phyloP scores from a whole-genome alignment of 768 basidiomycete species.

The Lactarius pseudohatsudake region DNA sequence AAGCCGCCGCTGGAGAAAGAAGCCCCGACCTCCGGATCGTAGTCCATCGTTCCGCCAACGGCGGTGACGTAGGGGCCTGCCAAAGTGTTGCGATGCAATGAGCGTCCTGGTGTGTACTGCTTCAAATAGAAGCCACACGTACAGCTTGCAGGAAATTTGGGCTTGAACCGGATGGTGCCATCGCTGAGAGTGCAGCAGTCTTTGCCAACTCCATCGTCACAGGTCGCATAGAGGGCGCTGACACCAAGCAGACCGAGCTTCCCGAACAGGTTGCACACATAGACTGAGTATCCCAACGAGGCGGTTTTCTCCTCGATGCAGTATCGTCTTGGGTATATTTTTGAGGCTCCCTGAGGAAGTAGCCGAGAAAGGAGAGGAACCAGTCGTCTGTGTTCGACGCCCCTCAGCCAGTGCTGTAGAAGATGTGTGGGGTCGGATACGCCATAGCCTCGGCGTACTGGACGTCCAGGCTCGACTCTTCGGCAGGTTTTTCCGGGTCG shows the following conservation, averaged over 20 bases:
- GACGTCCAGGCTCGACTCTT: neutral
- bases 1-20: no score
- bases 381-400: neutral
- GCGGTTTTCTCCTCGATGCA: fast-evolving
- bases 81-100: neutral
- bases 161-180: neutral
- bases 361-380: neutral
- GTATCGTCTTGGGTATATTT: neutral
- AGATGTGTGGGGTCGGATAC: neutral
- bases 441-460: neutral
- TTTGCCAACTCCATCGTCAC: neutral
- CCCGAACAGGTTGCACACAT: neutral
- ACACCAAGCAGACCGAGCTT: neutral
- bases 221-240: neutral
- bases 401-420: neutral
- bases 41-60: neutral
- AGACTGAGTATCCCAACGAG: neutral
- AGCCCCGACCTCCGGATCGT: no score
- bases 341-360: neutral
- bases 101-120: neutral
- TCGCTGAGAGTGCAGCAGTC: neutral
- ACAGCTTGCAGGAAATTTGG: neutral
- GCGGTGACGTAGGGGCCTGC: neutral
- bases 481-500: neutral
- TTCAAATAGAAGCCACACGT: neutral